phyloP scores from a whole-genome alignment of 768 basidiomycete species.

The Lepiota subincarnata region DNA sequence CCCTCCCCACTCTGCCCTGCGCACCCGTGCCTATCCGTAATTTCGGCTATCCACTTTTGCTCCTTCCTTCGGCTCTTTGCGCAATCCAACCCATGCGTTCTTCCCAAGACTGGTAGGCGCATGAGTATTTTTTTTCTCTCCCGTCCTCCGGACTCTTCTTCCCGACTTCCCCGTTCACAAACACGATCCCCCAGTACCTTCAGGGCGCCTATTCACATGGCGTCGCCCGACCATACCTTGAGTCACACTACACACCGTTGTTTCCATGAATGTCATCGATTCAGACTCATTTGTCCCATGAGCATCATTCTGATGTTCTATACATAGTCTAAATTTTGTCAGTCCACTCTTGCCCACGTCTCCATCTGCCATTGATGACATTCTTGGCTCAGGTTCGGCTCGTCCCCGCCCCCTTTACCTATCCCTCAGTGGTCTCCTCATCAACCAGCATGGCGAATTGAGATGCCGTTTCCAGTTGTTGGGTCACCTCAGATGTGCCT shows the following conservation, averaged over 20 bases:
- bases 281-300: no score
- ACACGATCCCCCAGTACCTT: not conserved
- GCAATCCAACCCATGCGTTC: not conserved
- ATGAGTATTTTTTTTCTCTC: not conserved
- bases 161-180: not conserved
- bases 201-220: not conserved
- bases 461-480: not conserved
- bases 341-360: not conserved
- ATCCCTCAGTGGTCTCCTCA: not conserved
- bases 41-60: not conserved
- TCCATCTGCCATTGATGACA: no score
- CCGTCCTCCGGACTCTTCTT: constrained; percentile 1
- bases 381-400: no score
- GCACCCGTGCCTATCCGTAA: not conserved
- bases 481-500: not conserved
- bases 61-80: no score
- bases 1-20: not conserved
- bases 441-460: not conserved
- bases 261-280: no score
- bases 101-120: no score
- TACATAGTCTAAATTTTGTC: not conserved
- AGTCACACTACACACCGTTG: no score
- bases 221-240: not conserved
- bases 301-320: no score
- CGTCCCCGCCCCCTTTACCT: no score